These are phyloP conservation scores for Oryza meridionalis DNA, from an alignment of 176 grass and related monocot genomes.

Conservation along the genomic window DNA sequence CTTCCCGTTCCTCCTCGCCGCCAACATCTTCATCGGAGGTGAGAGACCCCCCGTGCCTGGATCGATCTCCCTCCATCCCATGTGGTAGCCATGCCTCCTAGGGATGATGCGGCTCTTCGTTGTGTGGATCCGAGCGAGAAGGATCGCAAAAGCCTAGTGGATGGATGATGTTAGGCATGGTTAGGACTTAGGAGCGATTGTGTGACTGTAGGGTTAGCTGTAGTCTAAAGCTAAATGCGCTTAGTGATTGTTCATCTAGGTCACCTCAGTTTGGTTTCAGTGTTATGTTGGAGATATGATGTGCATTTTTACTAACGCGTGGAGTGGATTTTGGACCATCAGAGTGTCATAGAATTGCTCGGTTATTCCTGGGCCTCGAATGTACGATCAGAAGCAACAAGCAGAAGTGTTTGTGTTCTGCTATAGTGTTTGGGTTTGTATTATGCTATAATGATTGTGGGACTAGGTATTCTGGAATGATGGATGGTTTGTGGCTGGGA, in stretches of 20 bases:
- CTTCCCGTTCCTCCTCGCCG: conserved; percentile 72
- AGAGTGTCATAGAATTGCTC: background rate
- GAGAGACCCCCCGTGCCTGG: background rate
- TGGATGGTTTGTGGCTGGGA: background rate
- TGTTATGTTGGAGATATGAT: background rate
- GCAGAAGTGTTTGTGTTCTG: background rate
- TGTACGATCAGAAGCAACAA: background rate
- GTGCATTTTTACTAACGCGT: background rate
- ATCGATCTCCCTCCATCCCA: background rate
- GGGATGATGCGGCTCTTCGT: background rate
- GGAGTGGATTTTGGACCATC: background rate
- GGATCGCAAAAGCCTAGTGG: background rate
- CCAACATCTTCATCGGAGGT: conserved; percentile 90
- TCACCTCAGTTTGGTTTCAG: conserved; percentile 2
- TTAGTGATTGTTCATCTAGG: background rate
- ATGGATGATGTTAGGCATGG: background rate
- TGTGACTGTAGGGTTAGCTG: background rate
- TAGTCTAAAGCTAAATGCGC: background rate
- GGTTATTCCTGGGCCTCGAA: background rate
- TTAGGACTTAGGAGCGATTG: background rate
- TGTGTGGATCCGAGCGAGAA: conserved; percentile 17
- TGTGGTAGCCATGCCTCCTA: background rate
- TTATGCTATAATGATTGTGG: background rate
- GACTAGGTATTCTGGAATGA: background rate
- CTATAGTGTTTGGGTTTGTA: background rate